Evolutionary conservation across 2,329 filamentous ascomycete species (phyloP), one percentile per base, ranked within the genome.

Genomic region (Magnaporthiopsis incrustans): DNA sequence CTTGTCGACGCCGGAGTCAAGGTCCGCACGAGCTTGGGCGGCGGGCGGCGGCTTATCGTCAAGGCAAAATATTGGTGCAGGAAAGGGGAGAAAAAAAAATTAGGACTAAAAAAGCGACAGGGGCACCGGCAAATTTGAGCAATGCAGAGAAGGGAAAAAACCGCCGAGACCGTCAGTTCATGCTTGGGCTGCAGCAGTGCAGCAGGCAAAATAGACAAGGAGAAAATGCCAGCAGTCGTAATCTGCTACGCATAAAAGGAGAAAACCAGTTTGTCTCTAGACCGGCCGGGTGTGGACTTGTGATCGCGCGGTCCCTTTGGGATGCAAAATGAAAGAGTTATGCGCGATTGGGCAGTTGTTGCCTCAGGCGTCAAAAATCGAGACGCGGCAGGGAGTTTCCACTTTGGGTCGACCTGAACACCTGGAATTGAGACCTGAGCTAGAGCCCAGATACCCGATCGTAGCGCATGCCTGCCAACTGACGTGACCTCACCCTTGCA

Each of bases 261-360:
- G 44, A 53, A 25, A 53, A 18, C 44, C 10, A 8, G n/a, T n/a
- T 53, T 53, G 44, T 53, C 44, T 14, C 22, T 53, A 7, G 44
- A n/a, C 44, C n/a, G 7, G 44, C n/a, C 44, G 44, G 10, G 8
- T 8, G 44, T 53, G 44, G 44, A 25, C 30, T 53, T 53, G 44
- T 53, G 6, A 53, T 53, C 44, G 44, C 44, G 61, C 44, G 15
- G 33, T 35, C 59, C 35, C 44, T 44, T 62, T 57, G 26, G 50
- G 61, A 27, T 63, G 61, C 61, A 65, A 65, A 65, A 61, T 65
- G 64, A 59, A 6, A 59, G 60, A 58, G 59, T 63, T 65, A 62
- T 62, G 64, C 64, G 64, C 22, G 33, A 14, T 25, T 53, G n/a
- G 14, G n/a, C 14, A 33, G 25, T 64, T 22, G 64, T 53, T 64